Evolutionary conservation across 2,329 filamentous ascomycete species (phyloP), one percentile per base, ranked within the genome.

Genomic region (Fusarium sp.): DNA sequence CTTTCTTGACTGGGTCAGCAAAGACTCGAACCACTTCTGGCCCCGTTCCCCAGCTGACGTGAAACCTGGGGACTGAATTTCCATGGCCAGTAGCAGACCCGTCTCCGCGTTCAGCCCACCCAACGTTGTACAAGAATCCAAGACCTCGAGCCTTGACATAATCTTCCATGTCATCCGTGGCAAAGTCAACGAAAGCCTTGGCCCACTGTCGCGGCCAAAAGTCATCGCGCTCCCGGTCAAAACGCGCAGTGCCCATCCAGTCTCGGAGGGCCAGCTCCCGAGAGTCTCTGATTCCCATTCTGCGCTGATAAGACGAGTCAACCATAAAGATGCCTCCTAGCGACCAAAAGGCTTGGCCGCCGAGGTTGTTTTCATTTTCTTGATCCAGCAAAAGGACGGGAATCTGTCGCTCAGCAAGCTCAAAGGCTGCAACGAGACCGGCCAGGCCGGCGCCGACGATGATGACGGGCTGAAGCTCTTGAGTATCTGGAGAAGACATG

Each of bases 331-430:
- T 71, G 32, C 85, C 85, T 31, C 85, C 86, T 1, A 88, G 80
- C 4, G 85, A 88, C 84, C 85, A 88, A 70, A 87, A 88, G 7
- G 85, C 85, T 72, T 88, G 85, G 3, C 85, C 85, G 56, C 86
- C 86, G 9, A 88, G 76, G 65, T 80, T 87, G 59, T 78, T 73
- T 28, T 77, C 78, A 55, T 82, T 83, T 70, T 88, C 85, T 69
- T 88, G 85, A 73, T 88, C 86, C 46, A 88, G 48, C 38, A 87
- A 73, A 44, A 87, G 56, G 32, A 78, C 78, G 3, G 78, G 80
- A n/a, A 87, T 75, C 46, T 78, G 75, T 56, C 78, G 81, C 68
- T 80, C 75, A 12, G 80, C 76, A 7, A 87, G 80, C 74, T 87
- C 85, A 64, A 80, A 85, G 39, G 85, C 84, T 4, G 85, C 83